A percentile compares a stretch with the other conserved stretches of the same genome.
phyloP scores from a whole-genome alignment of 2,329 filamentous ascomycete genomes.

The Trichoderma asperellum region DNA sequence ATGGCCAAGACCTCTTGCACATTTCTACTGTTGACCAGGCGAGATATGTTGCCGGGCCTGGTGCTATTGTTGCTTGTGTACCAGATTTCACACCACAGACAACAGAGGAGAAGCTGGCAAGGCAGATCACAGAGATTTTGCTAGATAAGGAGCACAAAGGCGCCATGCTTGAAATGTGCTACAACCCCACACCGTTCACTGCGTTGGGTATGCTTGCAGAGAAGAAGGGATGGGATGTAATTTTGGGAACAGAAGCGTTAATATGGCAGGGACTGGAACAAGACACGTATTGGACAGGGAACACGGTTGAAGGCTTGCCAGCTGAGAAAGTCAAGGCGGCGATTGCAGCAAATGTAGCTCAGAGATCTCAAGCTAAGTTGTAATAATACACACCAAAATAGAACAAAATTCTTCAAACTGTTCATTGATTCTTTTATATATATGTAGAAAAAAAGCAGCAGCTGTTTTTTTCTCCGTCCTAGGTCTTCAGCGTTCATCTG shows the following conservation, averaged over 20 bases:
- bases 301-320: constrained; percentile 11
- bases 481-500: not conserved
- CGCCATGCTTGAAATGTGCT: constrained; percentile 25
- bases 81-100: constrained; percentile 17
- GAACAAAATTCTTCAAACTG: not conserved
- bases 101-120: constrained; percentile 1
- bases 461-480: not conserved
- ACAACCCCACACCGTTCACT: constrained; percentile 19
- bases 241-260: constrained; percentile 15
- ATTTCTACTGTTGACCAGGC: constrained; percentile 13
- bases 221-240: constrained; percentile 20
- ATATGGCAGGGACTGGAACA: constrained; percentile 27
- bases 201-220: constrained; percentile 19
- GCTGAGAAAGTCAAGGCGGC: constrained; percentile 22
- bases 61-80: constrained; percentile 20
- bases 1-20: constrained; percentile 13
- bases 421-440: not conserved
- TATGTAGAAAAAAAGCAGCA: no score
- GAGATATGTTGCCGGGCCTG: not conserved
- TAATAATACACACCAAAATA: not conserved
- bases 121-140: constrained; percentile 13
- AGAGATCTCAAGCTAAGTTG: constrained; percentile 17
- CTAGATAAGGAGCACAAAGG: constrained; percentile 21
- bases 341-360: constrained; percentile 14
- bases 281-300: constrained; percentile 24